These are phyloP conservation scores for Metarhizium anisopliae DNA, from an alignment of 2,329 filamentous ascomycete genomes.

Conservation along the genomic window DNA sequence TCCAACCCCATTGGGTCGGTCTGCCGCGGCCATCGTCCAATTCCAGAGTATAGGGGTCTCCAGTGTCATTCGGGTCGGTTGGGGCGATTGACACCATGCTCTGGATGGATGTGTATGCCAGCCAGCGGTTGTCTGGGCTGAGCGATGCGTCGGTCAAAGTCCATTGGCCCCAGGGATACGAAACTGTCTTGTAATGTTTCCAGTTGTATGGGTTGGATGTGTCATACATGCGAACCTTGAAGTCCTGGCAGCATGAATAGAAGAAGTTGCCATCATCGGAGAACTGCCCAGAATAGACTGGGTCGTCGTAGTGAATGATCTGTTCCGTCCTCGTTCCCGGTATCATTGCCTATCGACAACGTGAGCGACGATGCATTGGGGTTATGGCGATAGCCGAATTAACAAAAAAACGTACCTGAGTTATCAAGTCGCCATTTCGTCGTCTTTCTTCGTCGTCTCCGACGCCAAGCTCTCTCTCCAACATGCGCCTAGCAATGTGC, in stretches of 20 bases:
- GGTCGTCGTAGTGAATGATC: conserved; percentile 76
- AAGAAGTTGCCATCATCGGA: conserved; percentile 97
- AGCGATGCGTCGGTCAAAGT: conserved; percentile 90
- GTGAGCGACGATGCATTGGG: neutral
- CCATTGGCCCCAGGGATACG: conserved; percentile 84
- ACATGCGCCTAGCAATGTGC: conserved; percentile 58
- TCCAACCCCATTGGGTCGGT: conserved; percentile 16
- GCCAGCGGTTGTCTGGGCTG: conserved; percentile 82
- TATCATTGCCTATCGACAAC: conserved; percentile 53
- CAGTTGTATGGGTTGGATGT: conserved; percentile 92
- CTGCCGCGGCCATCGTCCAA: conserved; percentile 32
- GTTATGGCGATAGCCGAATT: neutral
- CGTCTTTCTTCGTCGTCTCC: conserved; percentile 49
- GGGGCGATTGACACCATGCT: conserved; percentile 76
- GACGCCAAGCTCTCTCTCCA: conserved; percentile 76
- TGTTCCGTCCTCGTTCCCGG: conserved; percentile 72
- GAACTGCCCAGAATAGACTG: conserved; percentile 93
- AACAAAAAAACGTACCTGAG: conserved; percentile 41
- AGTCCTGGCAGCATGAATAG: conserved; percentile 85
- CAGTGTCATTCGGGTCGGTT: conserved; percentile 74
- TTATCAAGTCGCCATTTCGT: conserved; percentile 56
- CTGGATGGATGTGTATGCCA: conserved; percentile 86
- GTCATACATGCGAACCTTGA: conserved; percentile 93
- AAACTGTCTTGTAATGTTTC: conserved; percentile 88
- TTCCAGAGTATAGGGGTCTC: conserved; percentile 73